Base-by-base conservation (phyloP, 2,329 filamentous ascomycete species). In the Pyrenophora teres region DNA sequence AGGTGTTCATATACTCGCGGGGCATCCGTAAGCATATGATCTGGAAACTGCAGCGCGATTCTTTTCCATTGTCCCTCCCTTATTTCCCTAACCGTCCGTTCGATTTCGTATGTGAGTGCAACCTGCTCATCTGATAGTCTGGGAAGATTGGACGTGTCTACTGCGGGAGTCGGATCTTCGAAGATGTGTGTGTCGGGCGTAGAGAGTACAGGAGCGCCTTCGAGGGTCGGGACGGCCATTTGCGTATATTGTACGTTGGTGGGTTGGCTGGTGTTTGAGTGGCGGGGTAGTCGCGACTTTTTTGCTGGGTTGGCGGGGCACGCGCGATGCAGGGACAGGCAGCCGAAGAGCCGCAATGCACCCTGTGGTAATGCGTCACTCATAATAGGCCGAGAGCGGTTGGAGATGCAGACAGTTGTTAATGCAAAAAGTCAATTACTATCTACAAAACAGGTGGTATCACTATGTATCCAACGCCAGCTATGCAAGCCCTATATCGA, bases 31-130 rank as follows among this genome's bases (percentile, higher is more conserved):
- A 99, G 82, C 90, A 97, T 96, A 23, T 87, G 82, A 75, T 99
- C 94, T 0, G 94, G 93, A 63, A 99, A 97, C 70, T 99, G 94
- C n/a, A 99, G 77, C 1, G 92, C 94, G 27, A 99, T 83, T 43
- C 88, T 83, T 56, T 77, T 83, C 83, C 90, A 96, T 71, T 81
- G 81, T 37, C 85, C 88, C 4, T 80, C 74, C n/a, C 80, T 79
- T 40, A 99, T 88, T 73, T 96, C 90, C 31, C 77, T 74, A 41
- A 91, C 83, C 0, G 94, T 97, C 50, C 90, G 83, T 52, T 83
- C 81, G 60, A 97, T 87, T 74, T 99, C 94, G 77, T 97, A 99
- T 41, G 89, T 87, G 35, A 86, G 77, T 48, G 79, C 77, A 25
- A 97, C 79, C 67, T 92, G 88, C 67, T 89, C 85, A 60, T 93